Percentiles rank a stretch among this genome's conserved stretches.
Evolutionary conservation across 2,329 filamentous ascomycete genomes (phyloP).

Genomic region (Xylariaceae sp.): DNA sequence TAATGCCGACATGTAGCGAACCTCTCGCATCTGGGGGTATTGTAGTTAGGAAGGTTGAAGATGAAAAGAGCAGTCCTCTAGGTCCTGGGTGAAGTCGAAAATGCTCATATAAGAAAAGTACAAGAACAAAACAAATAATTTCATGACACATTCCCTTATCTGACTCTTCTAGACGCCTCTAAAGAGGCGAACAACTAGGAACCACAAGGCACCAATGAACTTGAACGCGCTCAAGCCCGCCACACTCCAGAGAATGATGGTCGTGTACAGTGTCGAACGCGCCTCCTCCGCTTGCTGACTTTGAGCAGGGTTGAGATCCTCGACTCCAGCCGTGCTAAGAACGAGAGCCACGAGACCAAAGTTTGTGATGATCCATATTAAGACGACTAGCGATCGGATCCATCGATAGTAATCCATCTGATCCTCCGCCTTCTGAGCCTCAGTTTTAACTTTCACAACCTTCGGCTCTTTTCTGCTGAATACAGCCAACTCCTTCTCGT

Average conservation of each 20-base stretch:
- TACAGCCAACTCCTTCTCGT: conserved; percentile 79
- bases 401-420: conserved; percentile 99
- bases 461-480: conserved; percentile 78
- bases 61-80: background rate
- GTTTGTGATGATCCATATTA: conserved; percentile 97
- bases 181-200: conserved; percentile 87
- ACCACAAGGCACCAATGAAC: conserved; percentile 88
- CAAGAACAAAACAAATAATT: background rate
- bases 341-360: conserved; percentile 87
- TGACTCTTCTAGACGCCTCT: conserved; percentile 64
- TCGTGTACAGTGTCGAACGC: conserved; percentile 82
- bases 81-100: too few relatives aligned
- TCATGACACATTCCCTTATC: conserved; percentile 12
- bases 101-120: background rate
- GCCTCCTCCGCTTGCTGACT: conserved; percentile 53
- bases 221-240: conserved; percentile 83
- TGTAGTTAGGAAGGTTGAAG: too few relatives aligned
- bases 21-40: too few relatives aligned
- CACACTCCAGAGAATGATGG: conserved; percentile 86
- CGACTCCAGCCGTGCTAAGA: conserved; percentile 81
- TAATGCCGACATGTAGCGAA: too few relatives aligned
- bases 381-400: conserved; percentile 88
- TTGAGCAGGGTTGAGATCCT: conserved; percentile 62
- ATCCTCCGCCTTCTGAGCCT: conserved; percentile 70
- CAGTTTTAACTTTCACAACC: conserved; percentile 66